A percentile compares a stretch with the other conserved stretches of the same genome.
Evolutionary conservation across 805 yeast genomes (phyloP).

Genomic region (Maudiozyma saulgeensis): DNA sequence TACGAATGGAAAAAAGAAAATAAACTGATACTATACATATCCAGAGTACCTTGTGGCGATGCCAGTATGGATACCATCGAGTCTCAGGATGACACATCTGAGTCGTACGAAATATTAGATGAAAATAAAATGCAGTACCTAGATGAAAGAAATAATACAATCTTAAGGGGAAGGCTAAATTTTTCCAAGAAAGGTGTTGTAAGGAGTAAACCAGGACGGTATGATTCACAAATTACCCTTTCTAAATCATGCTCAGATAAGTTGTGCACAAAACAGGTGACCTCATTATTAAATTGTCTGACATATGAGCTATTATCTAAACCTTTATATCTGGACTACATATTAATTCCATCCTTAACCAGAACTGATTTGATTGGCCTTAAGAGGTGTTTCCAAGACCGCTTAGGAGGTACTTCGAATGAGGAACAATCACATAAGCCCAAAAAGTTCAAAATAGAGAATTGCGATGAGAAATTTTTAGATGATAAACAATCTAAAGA

Average conservation of each 20-base stretch:
- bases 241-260: conserved; percentile 91
- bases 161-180: conserved; percentile 55
- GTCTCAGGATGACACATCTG: conserved; percentile 5
- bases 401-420: not conserved
- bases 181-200: conserved; percentile 52
- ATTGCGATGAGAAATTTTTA: conserved; percentile 7
- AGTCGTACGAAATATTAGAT: conserved; percentile 13
- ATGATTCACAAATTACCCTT: conserved; percentile 59
- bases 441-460: conserved; percentile 1
- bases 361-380: conserved; percentile 1
- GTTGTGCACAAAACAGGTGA: conserved; percentile 51
- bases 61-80: conserved; percentile 48
- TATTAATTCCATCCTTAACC: conserved; percentile 37
- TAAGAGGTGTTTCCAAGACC: conserved; percentile 10
- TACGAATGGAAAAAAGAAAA: conserved; percentile 32
- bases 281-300: conserved; percentile 42
- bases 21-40: conserved; percentile 49
- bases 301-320: conserved; percentile 31
- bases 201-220: conserved; percentile 88
- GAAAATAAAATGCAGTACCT: conserved; percentile 21
- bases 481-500: conserved; percentile 10
- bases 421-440: not conserved
- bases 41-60: conserved; percentile 89
- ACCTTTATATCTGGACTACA: conserved; percentile 33
- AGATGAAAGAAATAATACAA: conserved; percentile 17